These are phyloP conservation scores for Waltiozyma sp. DNA, from an alignment of 1,139 yeast species.

Conservation along the genomic window DNA sequence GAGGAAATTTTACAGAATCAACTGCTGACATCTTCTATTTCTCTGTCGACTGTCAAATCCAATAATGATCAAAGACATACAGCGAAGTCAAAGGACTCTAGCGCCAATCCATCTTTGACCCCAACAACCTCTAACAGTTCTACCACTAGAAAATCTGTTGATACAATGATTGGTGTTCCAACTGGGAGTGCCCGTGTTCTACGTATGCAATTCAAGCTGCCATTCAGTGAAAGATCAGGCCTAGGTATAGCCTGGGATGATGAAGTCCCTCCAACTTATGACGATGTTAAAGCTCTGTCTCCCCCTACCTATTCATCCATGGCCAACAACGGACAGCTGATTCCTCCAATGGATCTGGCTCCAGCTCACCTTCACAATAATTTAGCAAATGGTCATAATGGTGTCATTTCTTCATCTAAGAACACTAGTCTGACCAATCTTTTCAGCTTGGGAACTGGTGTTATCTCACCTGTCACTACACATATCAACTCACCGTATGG, in stretches of 20 bases:
- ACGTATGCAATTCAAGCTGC: conserved; percentile 83
- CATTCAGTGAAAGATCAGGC: conserved; percentile 82
- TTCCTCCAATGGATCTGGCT: conserved; percentile 17
- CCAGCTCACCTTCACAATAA: conserved; percentile 20
- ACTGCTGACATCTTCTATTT: conserved; percentile 1
- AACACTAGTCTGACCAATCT: background rate
- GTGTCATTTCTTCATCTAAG: conserved; percentile 13
- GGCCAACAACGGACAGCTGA: conserved; percentile 9
- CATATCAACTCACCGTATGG: conserved; percentile 10
- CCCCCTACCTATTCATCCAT: conserved; percentile 63
- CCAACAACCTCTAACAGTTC: conserved; percentile 3
- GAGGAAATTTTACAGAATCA: conserved; percentile 56
- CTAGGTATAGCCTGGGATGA: conserved; percentile 98
- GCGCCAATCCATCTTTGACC: conserved; percentile 4
- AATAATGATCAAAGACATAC: conserved; percentile 24
- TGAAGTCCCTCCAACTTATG: conserved; percentile 95
- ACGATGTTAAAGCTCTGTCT: conserved; percentile 66
- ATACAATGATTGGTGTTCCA: conserved; percentile 47
- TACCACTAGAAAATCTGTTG: background rate
- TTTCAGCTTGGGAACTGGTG: background rate
- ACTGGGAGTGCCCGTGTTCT: conserved; percentile 93
- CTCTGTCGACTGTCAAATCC: conserved; percentile 11
- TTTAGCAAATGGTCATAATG: conserved; percentile 2
- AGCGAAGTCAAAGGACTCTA: conserved; percentile 11
- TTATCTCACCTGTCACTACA: background rate